Evolutionary conservation across 2,329 filamentous ascomycete genomes (phyloP).

Genomic region (Penicillium sp.): DNA sequence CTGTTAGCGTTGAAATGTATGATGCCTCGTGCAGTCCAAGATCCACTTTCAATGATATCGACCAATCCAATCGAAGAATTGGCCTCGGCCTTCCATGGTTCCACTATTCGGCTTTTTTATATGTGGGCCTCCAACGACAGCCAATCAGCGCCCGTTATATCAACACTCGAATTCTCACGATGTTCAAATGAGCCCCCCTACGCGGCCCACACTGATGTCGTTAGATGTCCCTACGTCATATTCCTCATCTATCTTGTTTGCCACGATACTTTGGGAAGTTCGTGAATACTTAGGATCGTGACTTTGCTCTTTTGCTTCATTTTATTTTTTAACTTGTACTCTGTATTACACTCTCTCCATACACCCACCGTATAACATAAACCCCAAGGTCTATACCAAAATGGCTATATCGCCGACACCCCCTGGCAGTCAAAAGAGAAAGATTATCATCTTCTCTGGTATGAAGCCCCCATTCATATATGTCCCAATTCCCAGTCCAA

Average conservation of each 20-base stretch:
- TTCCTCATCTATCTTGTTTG: conserved; percentile 3
- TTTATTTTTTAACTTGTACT: neutral
- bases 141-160: neutral
- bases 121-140: neutral
- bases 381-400: neutral
- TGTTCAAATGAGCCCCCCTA: neutral
- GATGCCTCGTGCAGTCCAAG: neutral
- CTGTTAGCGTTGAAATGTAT: neutral
- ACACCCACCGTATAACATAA: neutral
- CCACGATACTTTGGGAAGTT: neutral
- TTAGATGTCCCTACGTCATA: conserved; percentile 2
- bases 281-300: neutral
- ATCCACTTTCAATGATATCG: conserved; percentile 4
- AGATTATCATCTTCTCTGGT: conserved; percentile 43
- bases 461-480: conserved; percentile 6
- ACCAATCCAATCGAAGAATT: neutral
- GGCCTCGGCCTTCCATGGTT: neutral
- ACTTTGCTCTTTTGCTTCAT: neutral
- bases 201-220: conserved; percentile 8
- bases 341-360: neutral
- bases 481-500: neutral
- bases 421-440: conserved; percentile 27
- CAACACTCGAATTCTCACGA: conserved; percentile 2
- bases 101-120: neutral
- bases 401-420: conserved; percentile 10